phyloP scores from a whole-genome alignment of 352 stramenopile species.

The Phytopythium ostracodes region DNA sequence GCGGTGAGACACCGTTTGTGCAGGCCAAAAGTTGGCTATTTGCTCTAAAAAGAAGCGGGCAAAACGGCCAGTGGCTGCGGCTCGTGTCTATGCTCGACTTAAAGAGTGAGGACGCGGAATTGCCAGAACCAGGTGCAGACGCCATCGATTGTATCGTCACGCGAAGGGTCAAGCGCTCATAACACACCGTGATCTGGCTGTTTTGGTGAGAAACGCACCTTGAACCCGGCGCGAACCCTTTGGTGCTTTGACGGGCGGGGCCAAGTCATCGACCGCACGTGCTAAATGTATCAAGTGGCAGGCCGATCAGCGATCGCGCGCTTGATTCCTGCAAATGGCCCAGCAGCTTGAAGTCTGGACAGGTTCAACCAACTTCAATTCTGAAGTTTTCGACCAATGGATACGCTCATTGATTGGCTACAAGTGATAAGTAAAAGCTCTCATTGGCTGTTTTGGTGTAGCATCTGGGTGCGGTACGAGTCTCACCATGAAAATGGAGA shows the following conservation, averaged over 20 bases:
- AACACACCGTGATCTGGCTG: neutral
- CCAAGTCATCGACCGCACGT: no score
- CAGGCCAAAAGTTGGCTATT: neutral
- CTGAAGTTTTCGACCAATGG: neutral
- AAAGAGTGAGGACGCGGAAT: no score
- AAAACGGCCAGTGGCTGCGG: neutral
- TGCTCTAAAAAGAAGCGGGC: neutral
- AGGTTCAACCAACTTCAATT: neutral
- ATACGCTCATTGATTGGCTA: neutral
- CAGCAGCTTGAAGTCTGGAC: neutral
- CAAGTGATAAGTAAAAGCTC: neutral
- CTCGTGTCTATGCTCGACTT: neutral
- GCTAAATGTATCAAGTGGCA: neutral
- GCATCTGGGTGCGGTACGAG: neutral
- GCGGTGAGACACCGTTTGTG: neutral
- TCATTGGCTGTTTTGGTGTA: neutral
- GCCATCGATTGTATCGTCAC: neutral
- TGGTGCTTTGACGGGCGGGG: neutral
- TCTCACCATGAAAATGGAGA: no score
- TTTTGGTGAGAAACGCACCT: neutral
- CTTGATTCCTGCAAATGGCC: neutral
- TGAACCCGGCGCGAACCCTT: neutral
- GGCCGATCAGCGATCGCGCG: neutral
- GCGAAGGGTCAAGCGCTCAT: no score
- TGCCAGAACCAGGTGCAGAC: slow-evolving; percentile 1